Evolutionary conservation across 768 basidiomycete genomes (phyloP), one percentile per base, ranked within the genome.

Genomic region (Podaxis mareebaensis): DNA sequence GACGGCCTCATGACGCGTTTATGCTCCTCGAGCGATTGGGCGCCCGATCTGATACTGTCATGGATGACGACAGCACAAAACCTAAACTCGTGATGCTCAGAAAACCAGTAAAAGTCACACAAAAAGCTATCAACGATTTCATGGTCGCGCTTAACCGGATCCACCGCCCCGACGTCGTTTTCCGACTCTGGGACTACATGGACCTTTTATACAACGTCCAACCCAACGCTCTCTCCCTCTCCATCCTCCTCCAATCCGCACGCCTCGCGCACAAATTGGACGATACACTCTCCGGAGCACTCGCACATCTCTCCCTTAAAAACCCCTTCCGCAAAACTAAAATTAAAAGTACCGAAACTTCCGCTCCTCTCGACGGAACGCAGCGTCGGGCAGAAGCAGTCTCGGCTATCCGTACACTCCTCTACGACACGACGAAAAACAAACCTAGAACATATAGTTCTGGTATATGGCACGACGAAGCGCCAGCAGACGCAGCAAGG

Each of bases 181-280:
- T 91, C 71, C 75, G 75, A 48, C 68, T 93, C 1, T 94, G 90
- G 89, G 85, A 88, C n/a, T 74, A 85, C 26, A 83, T 92, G 74
- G 76, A 76, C 3, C 68, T 73, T 0, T 71, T 93, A 3, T 95
- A 90, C 71, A 79, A 77, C 4, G 76, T 88, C 0, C 71, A 76
- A 3, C 88, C 88, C 0, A 83, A 89, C 52, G 71, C 79, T 17
- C 71, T 74, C 55, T 84, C 89, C 33, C 81, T 94, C 58, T 78
- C 79, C 49, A 77, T 88, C 58, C 69, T 94, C 11, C 79, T 93
- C 53, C 81, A 86, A 58, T 78, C 86, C 1, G 87, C 89, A 1
- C 77, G 86, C 2, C 75, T 81, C 17, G 84, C 86, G 3, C 73
- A 77, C 24, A 78, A 79, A 56, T 73, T 83, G 65, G 84, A 89